Conservation (phyloP, 139 green algal species). For the Coelastrella sp. region DNA sequence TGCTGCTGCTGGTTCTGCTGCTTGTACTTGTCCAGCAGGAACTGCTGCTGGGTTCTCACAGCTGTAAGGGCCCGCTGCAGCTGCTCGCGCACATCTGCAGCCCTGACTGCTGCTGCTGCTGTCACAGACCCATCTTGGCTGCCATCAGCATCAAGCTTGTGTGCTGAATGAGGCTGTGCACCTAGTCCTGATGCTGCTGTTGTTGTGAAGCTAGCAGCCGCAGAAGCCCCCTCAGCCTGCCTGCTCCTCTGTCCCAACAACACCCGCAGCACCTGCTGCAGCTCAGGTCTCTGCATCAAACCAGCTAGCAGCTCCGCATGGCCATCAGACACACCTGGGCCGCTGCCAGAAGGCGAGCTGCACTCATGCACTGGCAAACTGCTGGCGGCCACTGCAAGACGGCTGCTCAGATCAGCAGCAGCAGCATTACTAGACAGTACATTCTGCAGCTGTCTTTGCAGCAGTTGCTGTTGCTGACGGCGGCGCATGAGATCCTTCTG, state of each 20-base stretch:
- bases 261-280: neutral
- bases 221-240: neutral
- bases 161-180: too few species aligned
- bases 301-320: neutral
- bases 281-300: neutral
- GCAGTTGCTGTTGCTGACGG: neutral
- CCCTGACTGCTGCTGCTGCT: neutral
- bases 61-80: too few species aligned
- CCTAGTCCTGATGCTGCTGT: too few species aligned
- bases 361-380: too few species aligned
- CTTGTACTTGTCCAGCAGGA: neutral
- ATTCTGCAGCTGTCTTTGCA: neutral
- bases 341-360: neutral
- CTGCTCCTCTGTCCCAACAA: neutral
- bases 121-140: too few species aligned
- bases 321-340: neutral
- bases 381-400: neutral
- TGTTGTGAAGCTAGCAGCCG: too few species aligned
- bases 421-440: neutral
- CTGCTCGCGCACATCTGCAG: too few species aligned
- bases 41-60: neutral
- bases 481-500: neutral
- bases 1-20: slow-evolving; percentile 24
- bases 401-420: neutral
- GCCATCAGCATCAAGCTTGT: too few species aligned